A percentile compares a stretch with the other conserved stretches of the same genome.
phyloP scores from a whole-genome alignment of 139 green algal species.

The Edaphochlamys debaryana region DNA sequence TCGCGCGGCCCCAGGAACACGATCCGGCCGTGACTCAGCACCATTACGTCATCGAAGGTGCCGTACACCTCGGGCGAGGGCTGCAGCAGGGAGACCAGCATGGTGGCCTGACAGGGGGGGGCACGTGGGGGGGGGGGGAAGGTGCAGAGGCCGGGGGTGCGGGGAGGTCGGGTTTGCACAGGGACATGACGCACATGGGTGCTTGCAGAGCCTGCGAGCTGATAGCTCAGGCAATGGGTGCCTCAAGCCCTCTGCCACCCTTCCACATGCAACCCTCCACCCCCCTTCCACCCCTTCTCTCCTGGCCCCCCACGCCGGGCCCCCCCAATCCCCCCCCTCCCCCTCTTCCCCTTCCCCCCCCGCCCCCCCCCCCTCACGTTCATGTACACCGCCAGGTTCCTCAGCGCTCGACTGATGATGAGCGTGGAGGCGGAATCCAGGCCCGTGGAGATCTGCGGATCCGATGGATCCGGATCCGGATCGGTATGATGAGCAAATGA shows the following conservation, averaged over 20 bases:
- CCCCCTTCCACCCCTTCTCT: no score
- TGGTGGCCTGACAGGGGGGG: conserved; percentile 45
- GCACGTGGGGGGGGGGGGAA: not conserved
- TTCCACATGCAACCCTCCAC: no score
- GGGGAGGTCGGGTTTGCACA: no score
- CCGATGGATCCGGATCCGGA: no score
- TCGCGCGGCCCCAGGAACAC: conserved; percentile 58
- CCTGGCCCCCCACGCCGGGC: not conserved
- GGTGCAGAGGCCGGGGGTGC: not conserved
- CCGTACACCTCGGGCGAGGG: conserved; percentile 78
- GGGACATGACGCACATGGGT: no score
- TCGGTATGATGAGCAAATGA: no score
- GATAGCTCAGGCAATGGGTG: no score
- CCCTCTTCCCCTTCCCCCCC: no score
- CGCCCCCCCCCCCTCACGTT: not conserved
- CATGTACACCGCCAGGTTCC: conserved; percentile 34
- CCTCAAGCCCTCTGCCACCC: no score
- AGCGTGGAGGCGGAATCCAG: conserved; percentile 75
- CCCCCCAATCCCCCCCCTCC: no score
- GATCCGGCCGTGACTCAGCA: conserved; percentile 65
- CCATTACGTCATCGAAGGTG: conserved; percentile 72
- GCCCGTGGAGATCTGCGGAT: conserved; percentile 65
- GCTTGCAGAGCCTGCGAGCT: no score
- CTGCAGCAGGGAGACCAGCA: conserved; percentile 83
- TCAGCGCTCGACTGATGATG: conserved; percentile 57